phyloP scores from a whole-genome alignment of 495 filamentous ascomycete species.

The Rhypophila decipiens region DNA sequence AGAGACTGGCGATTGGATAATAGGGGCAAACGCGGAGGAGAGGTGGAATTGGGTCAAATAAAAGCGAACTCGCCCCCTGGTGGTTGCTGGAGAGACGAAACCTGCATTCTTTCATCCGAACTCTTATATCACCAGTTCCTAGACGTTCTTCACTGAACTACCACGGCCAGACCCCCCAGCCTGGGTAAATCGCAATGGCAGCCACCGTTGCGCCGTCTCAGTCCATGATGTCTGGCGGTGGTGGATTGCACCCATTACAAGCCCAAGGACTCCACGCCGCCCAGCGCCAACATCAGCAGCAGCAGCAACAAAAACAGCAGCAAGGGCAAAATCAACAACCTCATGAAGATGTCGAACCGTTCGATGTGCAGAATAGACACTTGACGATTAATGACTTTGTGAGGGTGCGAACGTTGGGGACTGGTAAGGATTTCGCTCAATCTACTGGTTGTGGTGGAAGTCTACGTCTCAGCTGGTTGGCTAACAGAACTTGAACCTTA shows the following conservation, averaged over 20 bases:
- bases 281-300: slow-evolving; percentile 18
- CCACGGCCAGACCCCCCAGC: too few species aligned
- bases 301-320: slow-evolving; percentile 8
- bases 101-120: too few species aligned
- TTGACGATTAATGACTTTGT: slow-evolving; percentile 65
- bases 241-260: slow-evolving; percentile 27
- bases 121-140: too few species aligned
- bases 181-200: slow-evolving; percentile 19
- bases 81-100: too few species aligned
- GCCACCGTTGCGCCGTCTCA: slow-evolving; percentile 28
- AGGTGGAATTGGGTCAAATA: too few species aligned
- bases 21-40: too few species aligned
- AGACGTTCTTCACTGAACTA: too few species aligned
- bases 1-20: too few species aligned
- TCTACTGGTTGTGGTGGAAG: neutral
- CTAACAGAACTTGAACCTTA: neutral
- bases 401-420: slow-evolving; percentile 83
- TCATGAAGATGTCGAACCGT: slow-evolving; percentile 12
- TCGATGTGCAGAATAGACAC: slow-evolving; percentile 17
- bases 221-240: slow-evolving; percentile 9
- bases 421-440: slow-evolving; percentile 46
- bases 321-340: slow-evolving; percentile 3
- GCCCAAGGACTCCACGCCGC: slow-evolving; percentile 14
- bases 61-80: too few species aligned
- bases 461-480: neutral